phyloP scores from a whole-genome alignment of 176 grass and related monocot genomes.

The Thinopyrum elongatum region DNA sequence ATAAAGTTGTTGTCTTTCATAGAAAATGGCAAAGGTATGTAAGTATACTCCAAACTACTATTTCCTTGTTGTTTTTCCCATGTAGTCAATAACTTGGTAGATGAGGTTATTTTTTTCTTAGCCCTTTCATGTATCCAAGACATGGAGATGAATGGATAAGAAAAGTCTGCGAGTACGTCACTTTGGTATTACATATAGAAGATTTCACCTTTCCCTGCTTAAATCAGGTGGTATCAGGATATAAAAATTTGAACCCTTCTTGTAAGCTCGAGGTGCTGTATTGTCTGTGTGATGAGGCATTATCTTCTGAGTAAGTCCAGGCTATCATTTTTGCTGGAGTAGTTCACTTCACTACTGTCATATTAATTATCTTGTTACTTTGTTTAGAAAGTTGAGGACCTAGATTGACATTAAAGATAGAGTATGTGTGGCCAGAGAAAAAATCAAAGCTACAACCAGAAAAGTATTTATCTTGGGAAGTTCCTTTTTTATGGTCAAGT shows the following conservation, averaged over 20 bases:
- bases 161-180: slow-evolving; percentile 38
- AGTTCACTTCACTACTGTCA: background rate
- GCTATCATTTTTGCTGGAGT: slow-evolving; percentile 10
- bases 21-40: slow-evolving; percentile 49
- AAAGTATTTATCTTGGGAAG: slow-evolving; percentile 36
- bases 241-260: slow-evolving; percentile 57
- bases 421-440: slow-evolving; percentile 35
- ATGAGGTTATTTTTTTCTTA: slow-evolving; percentile 28
- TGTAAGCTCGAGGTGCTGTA: slow-evolving; percentile 62
- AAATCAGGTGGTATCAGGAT: slow-evolving; percentile 32
- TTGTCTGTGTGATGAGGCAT: slow-evolving; percentile 63
- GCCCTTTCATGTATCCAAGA: slow-evolving; percentile 44
- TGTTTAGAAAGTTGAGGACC: slow-evolving; percentile 29
- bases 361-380: slow-evolving; percentile 21
- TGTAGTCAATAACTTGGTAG: slow-evolving; percentile 1
- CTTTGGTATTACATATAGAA: slow-evolving; percentile 29
- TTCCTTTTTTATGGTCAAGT: background rate
- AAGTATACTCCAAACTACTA: slow-evolving; percentile 18
- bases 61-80: background rate
- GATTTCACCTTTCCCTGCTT: slow-evolving; percentile 37
- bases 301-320: slow-evolving; percentile 62
- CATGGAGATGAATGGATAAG: slow-evolving; percentile 54
- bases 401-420: slow-evolving; percentile 16
- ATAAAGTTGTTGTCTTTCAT: slow-evolving; percentile 67
- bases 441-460: slow-evolving; percentile 42